These are phyloP conservation scores for Chytriomyces hyalinus DNA, from an alignment of 192 early-diverging fungal genomes.

Conservation along the genomic window DNA sequence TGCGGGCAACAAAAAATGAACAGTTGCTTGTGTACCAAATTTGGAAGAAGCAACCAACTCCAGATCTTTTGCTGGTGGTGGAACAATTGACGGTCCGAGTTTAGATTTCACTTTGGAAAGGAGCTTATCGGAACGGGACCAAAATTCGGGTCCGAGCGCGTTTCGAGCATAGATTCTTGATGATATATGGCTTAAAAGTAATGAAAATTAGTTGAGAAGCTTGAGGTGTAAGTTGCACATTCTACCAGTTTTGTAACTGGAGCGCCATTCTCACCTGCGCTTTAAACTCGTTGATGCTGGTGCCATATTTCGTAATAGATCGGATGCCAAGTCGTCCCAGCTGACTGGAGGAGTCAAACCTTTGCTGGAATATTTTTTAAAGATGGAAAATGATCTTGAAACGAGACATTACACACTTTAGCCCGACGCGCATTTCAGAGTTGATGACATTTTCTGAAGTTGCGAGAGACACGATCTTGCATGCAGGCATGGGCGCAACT, in stretches of 20 bases:
- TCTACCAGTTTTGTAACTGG: too few species aligned
- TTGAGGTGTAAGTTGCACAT: too few species aligned
- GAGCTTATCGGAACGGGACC: conserved; percentile 17
- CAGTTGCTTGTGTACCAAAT: conserved; percentile 25
- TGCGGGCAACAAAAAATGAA: not conserved
- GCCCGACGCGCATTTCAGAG: not conserved
- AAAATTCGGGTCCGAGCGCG: conserved; percentile 41
- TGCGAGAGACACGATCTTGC: conserved; percentile 35
- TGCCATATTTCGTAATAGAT: conserved; percentile 38
- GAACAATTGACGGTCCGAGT: conserved; percentile 19
- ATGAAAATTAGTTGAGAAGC: too few species aligned
- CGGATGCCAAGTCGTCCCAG: conserved; percentile 41
- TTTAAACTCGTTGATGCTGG: conserved; percentile 20
- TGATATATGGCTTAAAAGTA: conserved; percentile 36
- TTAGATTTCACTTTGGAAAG: conserved; percentile 24
- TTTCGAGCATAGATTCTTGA: conserved; percentile 43
- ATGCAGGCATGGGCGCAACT: conserved; percentile 35
- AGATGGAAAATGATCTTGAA: not conserved
- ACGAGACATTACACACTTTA: not conserved
- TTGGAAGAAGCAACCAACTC: conserved; percentile 32
- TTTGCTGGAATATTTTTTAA: not conserved
- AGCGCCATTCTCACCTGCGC: conserved; percentile 31
- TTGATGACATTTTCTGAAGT: conserved; percentile 23
- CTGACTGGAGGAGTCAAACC: conserved; percentile 15
- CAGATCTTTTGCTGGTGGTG: conserved; percentile 1